Conservation (phyloP, 768 basidiomycete species). For the Crassisporium funariophilum region DNA sequence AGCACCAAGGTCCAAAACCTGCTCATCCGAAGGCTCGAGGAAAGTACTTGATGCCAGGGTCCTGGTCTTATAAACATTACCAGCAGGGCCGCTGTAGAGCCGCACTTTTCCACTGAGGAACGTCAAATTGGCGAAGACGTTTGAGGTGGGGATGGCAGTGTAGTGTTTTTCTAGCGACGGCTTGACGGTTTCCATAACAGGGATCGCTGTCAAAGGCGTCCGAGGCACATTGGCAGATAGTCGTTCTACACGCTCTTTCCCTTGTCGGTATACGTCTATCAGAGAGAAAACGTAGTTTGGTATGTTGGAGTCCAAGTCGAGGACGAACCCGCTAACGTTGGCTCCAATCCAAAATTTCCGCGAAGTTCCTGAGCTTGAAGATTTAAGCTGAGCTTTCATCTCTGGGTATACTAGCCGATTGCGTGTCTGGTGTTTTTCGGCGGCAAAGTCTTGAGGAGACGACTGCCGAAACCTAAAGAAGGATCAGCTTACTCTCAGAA, state of each 20-base stretch:
- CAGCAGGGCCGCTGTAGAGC: constrained; percentile 57
- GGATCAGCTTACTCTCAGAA: constrained; percentile 14
- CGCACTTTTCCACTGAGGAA: constrained; percentile 88
- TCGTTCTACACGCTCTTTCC: constrained; percentile 74
- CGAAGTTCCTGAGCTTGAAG: constrained; percentile 47
- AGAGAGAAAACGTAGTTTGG: constrained; percentile 80
- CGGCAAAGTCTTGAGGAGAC: constrained; percentile 66
- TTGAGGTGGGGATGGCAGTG: constrained; percentile 53
- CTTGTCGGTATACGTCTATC: constrained; percentile 81
- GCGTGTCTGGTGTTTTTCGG: constrained; percentile 63
- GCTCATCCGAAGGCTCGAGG: constrained; percentile 53
- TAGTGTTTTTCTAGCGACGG: constrained; percentile 30
- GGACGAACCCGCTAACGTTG: constrained; percentile 79
- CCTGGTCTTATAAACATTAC: constrained; percentile 40
- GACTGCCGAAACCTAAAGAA: constrained; percentile 77
- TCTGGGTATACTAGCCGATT: constrained; percentile 80
- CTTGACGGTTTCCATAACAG: constrained; percentile 17
- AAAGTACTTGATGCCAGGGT: constrained; percentile 33
- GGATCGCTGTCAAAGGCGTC: constrained; percentile 31
- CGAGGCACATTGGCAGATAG: constrained; percentile 60
- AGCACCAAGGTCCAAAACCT: constrained; percentile 51
- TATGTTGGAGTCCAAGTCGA: constrained; percentile 83
- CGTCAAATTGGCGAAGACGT: constrained; percentile 63
- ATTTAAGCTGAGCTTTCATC: constrained; percentile 75
- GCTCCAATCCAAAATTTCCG: constrained; percentile 65